A percentile compares a stretch with the other conserved stretches of the same genome.
These are phyloP conservation scores for Clavaria fumosa DNA, from an alignment of 768 basidiomycete species.

Conservation along the genomic window DNA sequence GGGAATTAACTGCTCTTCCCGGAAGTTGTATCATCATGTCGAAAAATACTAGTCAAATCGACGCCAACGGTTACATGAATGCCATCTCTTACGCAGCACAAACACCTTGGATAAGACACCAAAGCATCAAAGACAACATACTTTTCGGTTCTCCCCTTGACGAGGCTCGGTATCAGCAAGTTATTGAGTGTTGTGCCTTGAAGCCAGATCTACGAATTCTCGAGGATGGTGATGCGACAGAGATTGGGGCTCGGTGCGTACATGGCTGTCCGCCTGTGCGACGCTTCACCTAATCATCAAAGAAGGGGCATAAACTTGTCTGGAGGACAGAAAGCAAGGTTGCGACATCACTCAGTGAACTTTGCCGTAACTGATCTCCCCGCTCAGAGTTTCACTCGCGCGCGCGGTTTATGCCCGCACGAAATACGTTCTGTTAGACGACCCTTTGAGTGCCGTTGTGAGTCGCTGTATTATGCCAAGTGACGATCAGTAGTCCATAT, in stretches of 20 bases:
- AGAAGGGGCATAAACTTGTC: conserved; percentile 40
- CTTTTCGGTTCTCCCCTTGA: conserved; percentile 66
- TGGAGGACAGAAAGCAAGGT: conserved; percentile 58
- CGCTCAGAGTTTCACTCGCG: conserved; percentile 43
- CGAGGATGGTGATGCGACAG: conserved; percentile 78
- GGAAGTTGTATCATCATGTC: conserved; percentile 45
- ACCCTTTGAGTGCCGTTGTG: conserved; percentile 72
- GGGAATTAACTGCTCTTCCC: conserved; percentile 46
- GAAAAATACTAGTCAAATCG: conserved; percentile 44
- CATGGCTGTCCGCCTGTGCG: conserved; percentile 10
- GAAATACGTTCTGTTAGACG: conserved; percentile 68
- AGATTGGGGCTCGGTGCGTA: conserved; percentile 79
- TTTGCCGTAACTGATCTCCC: conserved; percentile 25
- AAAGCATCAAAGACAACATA: conserved; percentile 65
- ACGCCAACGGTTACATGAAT: conserved; percentile 45
- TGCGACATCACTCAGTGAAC: conserved; percentile 22
- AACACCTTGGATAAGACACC: conserved; percentile 52
- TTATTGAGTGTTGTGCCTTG: conserved; percentile 56
- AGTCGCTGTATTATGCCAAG: conserved; percentile 14
- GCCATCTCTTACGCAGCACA: conserved; percentile 62
- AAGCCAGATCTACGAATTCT: conserved; percentile 64
- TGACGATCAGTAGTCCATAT: background rate
- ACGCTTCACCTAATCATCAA: too few relatives aligned
- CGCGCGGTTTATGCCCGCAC: conserved; percentile 86
- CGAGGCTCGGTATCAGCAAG: conserved; percentile 45